Evolutionary conservation across 2,329 filamentous ascomycete genomes (phyloP).

Genomic region (Fusarium sp.): DNA sequence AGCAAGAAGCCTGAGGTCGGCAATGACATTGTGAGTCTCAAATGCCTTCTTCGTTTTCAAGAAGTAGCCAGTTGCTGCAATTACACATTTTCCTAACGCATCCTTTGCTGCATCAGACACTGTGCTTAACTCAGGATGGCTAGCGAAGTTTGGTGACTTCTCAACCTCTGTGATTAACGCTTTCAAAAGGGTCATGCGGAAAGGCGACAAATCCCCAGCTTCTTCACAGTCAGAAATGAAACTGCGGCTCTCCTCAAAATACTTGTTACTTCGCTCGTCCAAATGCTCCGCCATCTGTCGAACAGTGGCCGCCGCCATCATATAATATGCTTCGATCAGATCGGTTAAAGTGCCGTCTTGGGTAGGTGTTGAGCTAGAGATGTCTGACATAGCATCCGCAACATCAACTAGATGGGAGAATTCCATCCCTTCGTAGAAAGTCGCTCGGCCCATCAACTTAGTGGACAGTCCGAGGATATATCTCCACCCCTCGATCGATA

Average conservation of each 20-base stretch:
- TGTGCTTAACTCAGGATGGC: slow-evolving; percentile 36
- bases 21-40: slow-evolving; percentile 29
- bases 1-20: slow-evolving; percentile 46
- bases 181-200: slow-evolving; percentile 51
- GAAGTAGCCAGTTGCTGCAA: slow-evolving; percentile 41
- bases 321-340: slow-evolving; percentile 47
- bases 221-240: slow-evolving; percentile 43
- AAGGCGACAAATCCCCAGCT: slow-evolving; percentile 40
- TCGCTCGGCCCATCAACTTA: slow-evolving; percentile 62
- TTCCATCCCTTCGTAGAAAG: slow-evolving; percentile 59
- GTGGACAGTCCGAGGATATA: slow-evolving; percentile 56
- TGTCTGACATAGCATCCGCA: slow-evolving; percentile 46
- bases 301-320: slow-evolving; percentile 47
- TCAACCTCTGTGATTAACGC: slow-evolving; percentile 44
- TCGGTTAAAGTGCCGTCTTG: slow-evolving; percentile 45
- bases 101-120: slow-evolving; percentile 41
- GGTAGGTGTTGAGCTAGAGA: slow-evolving; percentile 38
- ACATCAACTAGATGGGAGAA: slow-evolving; percentile 51
- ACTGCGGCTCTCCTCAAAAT: slow-evolving; percentile 46
- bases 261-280: slow-evolving; percentile 55
- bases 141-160: slow-evolving; percentile 41
- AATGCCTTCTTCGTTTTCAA: slow-evolving; percentile 46
- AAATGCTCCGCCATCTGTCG: slow-evolving; percentile 57
- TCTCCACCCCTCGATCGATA: slow-evolving; percentile 47
- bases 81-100: slow-evolving; percentile 42